Evolutionary conservation across 208 protist species (phyloP).

Genomic region (Crithidia expoeki): DNA sequence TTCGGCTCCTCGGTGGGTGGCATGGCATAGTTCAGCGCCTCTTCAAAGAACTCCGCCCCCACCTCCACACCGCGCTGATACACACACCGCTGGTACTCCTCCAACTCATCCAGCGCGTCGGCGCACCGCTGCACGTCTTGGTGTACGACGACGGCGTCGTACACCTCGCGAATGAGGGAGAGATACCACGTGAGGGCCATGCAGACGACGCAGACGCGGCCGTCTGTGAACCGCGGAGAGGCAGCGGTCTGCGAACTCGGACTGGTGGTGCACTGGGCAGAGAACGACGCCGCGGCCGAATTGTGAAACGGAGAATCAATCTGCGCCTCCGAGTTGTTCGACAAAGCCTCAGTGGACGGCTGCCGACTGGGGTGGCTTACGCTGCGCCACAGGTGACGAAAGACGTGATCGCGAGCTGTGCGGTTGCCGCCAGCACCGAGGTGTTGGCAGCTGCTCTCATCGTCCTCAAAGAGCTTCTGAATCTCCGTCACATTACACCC

Average conservation of each 20-base stretch:
- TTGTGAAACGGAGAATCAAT: slow-evolving; percentile 14
- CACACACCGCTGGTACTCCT: slow-evolving; percentile 34
- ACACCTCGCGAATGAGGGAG: slow-evolving; percentile 45
- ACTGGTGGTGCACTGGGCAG: slow-evolving; percentile 13
- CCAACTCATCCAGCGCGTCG: slow-evolving; percentile 47
- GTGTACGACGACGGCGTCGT: slow-evolving; percentile 46
- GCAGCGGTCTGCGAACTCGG: slow-evolving; percentile 19
- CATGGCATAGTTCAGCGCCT: slow-evolving; percentile 3
- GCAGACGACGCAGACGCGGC: slow-evolving; percentile 35
- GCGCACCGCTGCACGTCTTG: slow-evolving; percentile 57
- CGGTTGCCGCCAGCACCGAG: neutral
- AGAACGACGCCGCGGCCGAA: slow-evolving; percentile 14
- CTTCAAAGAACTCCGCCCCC: slow-evolving; percentile 20
- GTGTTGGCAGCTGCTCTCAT: neutral
- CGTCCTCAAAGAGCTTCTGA: slow-evolving; percentile 20
- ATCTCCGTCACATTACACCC: slow-evolving; percentile 29
- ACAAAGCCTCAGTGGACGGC: slow-evolving; percentile 13
- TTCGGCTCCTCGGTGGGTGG: neutral
- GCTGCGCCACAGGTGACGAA: slow-evolving; percentile 7
- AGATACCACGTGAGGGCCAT: slow-evolving; percentile 71
- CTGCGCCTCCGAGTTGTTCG: neutral
- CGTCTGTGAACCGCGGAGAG: slow-evolving; percentile 31
- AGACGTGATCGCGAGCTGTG: slow-evolving; percentile 3
- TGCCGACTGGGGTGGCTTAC: slow-evolving; percentile 6
- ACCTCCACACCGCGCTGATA: slow-evolving; percentile 41